phyloP scores from a whole-genome alignment of 345 rosid genomes.

The Heritiera littoralis region DNA sequence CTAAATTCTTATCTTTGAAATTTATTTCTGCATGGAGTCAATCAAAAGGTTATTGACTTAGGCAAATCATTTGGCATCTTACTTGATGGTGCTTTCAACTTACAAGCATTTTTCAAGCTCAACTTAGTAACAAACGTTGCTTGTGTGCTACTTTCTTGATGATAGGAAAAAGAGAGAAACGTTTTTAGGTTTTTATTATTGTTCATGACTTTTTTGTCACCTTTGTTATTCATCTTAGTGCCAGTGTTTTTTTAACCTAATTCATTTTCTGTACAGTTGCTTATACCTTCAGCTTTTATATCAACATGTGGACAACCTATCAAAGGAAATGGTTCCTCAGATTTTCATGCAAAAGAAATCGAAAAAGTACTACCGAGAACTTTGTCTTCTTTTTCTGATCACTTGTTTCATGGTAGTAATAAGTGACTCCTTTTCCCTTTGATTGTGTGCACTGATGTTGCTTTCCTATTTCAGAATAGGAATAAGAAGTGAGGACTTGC shows the following conservation, averaged over 20 bases:
- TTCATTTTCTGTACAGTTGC: slow-evolving; percentile 66
- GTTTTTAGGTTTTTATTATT: no score
- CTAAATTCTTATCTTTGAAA: neutral
- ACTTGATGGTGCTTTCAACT: neutral
- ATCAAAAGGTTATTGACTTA: slow-evolving; percentile 5
- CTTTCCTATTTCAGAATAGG: slow-evolving; percentile 59
- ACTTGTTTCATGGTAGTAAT: neutral
- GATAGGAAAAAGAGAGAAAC: no score
- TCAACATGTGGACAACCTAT: slow-evolving; percentile 64
- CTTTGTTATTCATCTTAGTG: slow-evolving; percentile 10
- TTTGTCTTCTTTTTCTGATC: slow-evolving; percentile 16
- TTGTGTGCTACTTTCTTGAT: slow-evolving; percentile 6
- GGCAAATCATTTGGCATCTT: neutral
- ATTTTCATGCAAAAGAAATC: slow-evolving; percentile 67
- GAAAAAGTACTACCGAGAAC: slow-evolving; percentile 51
- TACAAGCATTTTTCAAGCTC: neutral
- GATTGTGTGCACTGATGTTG: neutral
- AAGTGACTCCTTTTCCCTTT: neutral
- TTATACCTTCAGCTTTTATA: slow-evolving; percentile 90
- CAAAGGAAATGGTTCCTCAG: slow-evolving; percentile 70
- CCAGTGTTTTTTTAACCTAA: slow-evolving; percentile 28
- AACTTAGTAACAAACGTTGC: neutral
- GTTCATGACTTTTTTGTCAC: neutral
- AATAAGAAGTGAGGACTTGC: slow-evolving; percentile 77
- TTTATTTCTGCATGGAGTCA: neutral